phyloP scores from a whole-genome alignment of 2,329 filamentous ascomycete genomes.

The Didymella glomerata region DNA sequence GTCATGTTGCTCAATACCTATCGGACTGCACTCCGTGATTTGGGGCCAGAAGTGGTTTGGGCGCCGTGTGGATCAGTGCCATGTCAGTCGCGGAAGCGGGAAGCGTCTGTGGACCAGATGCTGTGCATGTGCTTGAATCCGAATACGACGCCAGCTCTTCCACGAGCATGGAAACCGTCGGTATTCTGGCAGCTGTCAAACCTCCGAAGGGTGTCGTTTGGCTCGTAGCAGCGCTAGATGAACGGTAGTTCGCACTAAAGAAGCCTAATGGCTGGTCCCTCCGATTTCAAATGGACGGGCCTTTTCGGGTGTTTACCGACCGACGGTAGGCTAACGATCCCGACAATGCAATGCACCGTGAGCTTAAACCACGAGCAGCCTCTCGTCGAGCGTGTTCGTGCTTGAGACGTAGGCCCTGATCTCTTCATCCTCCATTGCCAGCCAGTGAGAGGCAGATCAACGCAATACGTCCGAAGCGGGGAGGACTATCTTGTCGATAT shows the following conservation, averaged over 20 bases:
- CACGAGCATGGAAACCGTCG: neutral
- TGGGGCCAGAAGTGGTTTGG: conserved; percentile 17
- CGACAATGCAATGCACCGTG: conserved; percentile 10
- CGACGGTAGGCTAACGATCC: conserved; percentile 14
- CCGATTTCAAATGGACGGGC: conserved; percentile 11
- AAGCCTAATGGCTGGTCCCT: neutral
- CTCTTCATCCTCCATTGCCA: neutral
- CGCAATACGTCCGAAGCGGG: neutral
- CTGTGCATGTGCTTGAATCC: conserved; percentile 6
- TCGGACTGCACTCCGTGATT: conserved; percentile 24
- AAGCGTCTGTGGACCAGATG: conserved; percentile 2
- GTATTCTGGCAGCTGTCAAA: conserved; percentile 4
- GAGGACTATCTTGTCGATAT: neutral
- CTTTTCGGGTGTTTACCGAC: conserved; percentile 6
- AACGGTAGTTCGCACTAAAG: conserved; percentile 17
- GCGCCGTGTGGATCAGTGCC: conserved; percentile 22
- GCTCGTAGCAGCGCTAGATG: conserved; percentile 1
- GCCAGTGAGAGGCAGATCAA: neutral
- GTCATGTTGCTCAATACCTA: conserved; percentile 23
- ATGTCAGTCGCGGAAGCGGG: conserved; percentile 20
- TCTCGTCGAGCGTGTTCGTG: neutral
- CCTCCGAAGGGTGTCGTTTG: neutral
- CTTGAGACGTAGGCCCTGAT: neutral
- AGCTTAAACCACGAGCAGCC: conserved; percentile 7
- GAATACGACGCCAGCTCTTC: neutral